Evolutionary conservation across 305 asterid genomes (phyloP).

Genomic region (Solanum hybrid): DNA sequence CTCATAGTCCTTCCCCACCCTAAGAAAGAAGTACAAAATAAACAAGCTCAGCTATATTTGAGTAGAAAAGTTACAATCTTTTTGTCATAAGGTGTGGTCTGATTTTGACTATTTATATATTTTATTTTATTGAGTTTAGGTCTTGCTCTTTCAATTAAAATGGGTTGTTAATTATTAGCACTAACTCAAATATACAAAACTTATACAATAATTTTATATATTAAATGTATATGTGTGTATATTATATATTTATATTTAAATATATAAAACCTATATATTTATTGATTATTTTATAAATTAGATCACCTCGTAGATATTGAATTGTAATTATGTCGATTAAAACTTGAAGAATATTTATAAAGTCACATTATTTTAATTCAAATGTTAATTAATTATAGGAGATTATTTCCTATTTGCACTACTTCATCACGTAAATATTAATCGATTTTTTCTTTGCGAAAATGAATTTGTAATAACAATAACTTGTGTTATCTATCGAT

Average conservation of each 20-base stretch:
- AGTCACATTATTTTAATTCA: background rate
- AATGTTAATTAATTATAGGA: too few species aligned
- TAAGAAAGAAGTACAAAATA: background rate
- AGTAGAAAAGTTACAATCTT: background rate
- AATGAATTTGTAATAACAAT: too few species aligned
- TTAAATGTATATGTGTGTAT: background rate
- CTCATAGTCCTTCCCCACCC: background rate
- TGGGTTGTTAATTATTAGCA: background rate
- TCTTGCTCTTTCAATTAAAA: background rate
- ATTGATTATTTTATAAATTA: background rate
- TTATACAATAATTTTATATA: too few species aligned
- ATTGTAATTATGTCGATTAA: background rate
- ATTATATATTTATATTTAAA: too few species aligned
- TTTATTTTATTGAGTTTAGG: background rate
- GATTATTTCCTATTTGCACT: too few species aligned
- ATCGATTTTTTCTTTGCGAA: too few species aligned
- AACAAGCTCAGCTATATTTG: background rate
- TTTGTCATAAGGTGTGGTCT: background rate
- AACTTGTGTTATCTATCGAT: background rate
- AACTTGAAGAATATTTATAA: background rate
- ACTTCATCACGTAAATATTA: too few species aligned
- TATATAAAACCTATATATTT: background rate
- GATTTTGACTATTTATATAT: background rate
- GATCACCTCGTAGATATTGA: background rate
- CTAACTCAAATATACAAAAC: background rate